Conservation (phyloP, 2,329 filamentous ascomycete genomes). For the Didymella exigua region DNA sequence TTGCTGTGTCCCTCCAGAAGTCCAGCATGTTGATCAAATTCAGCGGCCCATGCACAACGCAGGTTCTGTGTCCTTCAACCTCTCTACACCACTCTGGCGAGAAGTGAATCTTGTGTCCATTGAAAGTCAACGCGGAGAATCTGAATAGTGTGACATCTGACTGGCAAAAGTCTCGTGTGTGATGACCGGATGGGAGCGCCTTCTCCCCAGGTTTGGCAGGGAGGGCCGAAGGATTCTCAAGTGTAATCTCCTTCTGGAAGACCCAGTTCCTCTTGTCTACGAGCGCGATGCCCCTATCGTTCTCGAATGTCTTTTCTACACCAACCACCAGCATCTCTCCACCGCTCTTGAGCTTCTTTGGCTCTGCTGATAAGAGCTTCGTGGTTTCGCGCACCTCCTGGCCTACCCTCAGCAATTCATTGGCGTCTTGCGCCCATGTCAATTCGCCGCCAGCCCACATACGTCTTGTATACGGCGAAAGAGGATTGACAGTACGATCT, state of each 20-base stretch:
- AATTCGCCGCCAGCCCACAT: conserved; percentile 92
- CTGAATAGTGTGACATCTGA: conserved; percentile 78
- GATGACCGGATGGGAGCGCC: conserved; percentile 23
- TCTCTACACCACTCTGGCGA: conserved; percentile 72
- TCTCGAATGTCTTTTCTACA: conserved; percentile 61
- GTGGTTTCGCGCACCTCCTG: conserved; percentile 52
- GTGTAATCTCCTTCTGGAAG: conserved; percentile 51
- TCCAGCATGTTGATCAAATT: conserved; percentile 61
- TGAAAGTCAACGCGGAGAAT: conserved; percentile 90
- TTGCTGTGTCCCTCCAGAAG: conserved; percentile 40
- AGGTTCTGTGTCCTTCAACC: conserved; percentile 74
- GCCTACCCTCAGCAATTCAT: conserved; percentile 32
- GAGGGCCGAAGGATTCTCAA: conserved; percentile 45
- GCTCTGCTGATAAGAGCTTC: conserved; percentile 52
- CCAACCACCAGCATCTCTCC: conserved; percentile 64
- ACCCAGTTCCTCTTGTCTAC: conserved; percentile 47
- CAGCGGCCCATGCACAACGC: conserved; percentile 88
- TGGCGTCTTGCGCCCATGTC: conserved; percentile 53
- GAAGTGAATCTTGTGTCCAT: conserved; percentile 89
- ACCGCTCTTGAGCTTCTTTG: conserved; percentile 57
- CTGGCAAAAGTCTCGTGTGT: conserved; percentile 64
- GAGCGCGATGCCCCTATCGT: conserved; percentile 41
- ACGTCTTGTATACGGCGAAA: conserved; percentile 71
- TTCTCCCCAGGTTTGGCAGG: conserved; percentile 26
- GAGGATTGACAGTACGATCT: conserved; percentile 78